These are phyloP conservation scores for Pythium chondricola DNA, from an alignment of 352 stramenopile species.

Conservation along the genomic window DNA sequence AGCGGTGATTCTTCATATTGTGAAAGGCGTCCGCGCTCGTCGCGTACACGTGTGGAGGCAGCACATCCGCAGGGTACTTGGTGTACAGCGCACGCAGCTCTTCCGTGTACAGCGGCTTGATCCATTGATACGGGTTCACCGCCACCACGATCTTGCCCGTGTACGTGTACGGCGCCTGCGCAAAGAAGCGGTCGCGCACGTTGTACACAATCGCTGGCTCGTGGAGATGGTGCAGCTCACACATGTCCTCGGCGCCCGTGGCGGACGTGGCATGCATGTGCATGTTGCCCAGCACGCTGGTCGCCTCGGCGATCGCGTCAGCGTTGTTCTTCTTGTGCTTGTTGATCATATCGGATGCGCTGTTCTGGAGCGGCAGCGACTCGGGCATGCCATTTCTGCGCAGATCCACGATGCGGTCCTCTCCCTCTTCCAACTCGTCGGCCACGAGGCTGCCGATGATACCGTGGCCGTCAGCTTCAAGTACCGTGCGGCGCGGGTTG, in stretches of 20 bases:
- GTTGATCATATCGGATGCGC: constrained; percentile 12
- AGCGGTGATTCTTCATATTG: constrained; percentile 69
- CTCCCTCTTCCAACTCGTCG: constrained; percentile 19
- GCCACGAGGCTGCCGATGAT: constrained; percentile 1
- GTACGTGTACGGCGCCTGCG: constrained; percentile 93
- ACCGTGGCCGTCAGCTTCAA: constrained; percentile 9
- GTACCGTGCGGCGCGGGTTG: constrained; percentile 15
- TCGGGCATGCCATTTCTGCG: constrained; percentile 69
- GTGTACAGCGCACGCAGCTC: constrained; percentile 70
- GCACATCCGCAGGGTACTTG: constrained; percentile 42
- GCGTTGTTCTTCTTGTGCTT: constrained; percentile 20
- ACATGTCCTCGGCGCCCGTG: constrained; percentile 80
- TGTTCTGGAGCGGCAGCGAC: constrained; percentile 73
- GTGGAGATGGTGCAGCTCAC: constrained; percentile 80
- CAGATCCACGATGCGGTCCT: constrained; percentile 63
- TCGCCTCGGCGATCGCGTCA: constrained; percentile 7
- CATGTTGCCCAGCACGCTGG: constrained; percentile 16
- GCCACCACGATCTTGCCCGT: constrained; percentile 96
- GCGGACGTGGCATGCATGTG: constrained; percentile 21
- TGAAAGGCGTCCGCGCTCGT: constrained; percentile 80
- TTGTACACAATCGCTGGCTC: constrained; percentile 92
- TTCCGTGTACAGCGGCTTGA: constrained; percentile 82
- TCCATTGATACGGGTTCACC: constrained; percentile 94
- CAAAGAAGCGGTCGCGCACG: constrained; percentile 77
- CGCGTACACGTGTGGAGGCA: constrained; percentile 88